phyloP scores from a whole-genome alignment of 1,284 basidiomycete species.

The Blastosporella zonata region DNA sequence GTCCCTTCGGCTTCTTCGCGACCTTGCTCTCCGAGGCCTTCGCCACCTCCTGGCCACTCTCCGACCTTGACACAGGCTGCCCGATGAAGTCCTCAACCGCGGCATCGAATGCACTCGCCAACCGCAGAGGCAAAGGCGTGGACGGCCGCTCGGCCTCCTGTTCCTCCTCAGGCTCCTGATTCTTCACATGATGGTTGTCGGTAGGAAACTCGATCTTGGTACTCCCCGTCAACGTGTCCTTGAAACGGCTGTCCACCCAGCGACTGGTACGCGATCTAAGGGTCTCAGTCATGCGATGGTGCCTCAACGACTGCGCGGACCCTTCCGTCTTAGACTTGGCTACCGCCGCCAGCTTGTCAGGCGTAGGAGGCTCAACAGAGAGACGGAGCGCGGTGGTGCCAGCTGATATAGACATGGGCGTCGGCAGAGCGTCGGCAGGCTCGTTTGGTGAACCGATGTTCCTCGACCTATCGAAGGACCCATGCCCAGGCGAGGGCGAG shows the following conservation, averaged over 20 bases:
- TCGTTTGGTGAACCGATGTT: constrained; percentile 11
- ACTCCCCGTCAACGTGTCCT: constrained; percentile 26
- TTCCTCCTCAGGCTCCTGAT: not conserved
- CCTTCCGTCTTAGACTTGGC: constrained; percentile 5
- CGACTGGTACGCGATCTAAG: constrained; percentile 48
- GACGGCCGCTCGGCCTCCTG: constrained; percentile 19
- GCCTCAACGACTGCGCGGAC: constrained; percentile 30
- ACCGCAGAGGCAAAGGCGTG: constrained; percentile 34
- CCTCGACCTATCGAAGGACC: constrained; percentile 15
- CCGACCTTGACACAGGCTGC: constrained; percentile 15
- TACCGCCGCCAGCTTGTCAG: constrained; percentile 22
- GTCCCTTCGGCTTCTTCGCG: constrained; percentile 28
- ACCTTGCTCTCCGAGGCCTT: constrained; percentile 4
- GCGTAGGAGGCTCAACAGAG: constrained; percentile 40
- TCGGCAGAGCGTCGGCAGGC: constrained; percentile 14
- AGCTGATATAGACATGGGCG: constrained; percentile 17
- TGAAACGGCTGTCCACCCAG: constrained; percentile 53
- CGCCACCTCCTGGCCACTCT: constrained; percentile 17
- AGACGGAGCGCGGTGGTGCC: constrained; percentile 28
- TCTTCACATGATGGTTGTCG: constrained; percentile 9
- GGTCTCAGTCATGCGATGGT: constrained; percentile 50
- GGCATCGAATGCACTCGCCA: constrained; percentile 37
- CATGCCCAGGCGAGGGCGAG: constrained; percentile 28
- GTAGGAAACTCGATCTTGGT: constrained; percentile 7
- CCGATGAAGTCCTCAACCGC: constrained; percentile 40